Evolutionary conservation across 1,139 yeast species (phyloP), one percentile per base, ranked within the genome.

Genomic region (Ashbya aceris): DNA sequence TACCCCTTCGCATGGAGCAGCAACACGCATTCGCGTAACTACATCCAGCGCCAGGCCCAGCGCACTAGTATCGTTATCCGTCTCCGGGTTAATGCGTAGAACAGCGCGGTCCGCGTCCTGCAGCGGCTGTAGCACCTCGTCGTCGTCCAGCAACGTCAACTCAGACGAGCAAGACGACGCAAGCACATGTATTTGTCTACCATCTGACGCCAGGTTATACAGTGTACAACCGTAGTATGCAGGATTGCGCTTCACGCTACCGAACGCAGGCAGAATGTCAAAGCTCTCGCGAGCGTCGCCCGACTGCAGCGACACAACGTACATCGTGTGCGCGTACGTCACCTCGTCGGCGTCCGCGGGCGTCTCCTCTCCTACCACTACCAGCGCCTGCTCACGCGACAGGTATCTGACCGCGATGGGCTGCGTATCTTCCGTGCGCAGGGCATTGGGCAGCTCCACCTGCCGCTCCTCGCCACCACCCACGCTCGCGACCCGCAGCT

Each of bases 81-180:
- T 64, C 1, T 71, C 79, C 11, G 75, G 79, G 55, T 74, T 75
- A 49, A 84, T 66, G 1, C 95, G 95, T 49, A 84, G 67, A 10
- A 74, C 73, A 0, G 95, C 91, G 41, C 83, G 70, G 49, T 76
- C 76, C 3, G 79, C 67, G 54, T 86, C 96, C 51, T 81, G 83
- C 3, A 72, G 61, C 17, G 79, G 77, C 30, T 63, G 34, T 69
- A 58, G 11, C 60, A 54, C 52, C 12, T 54, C 52, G 2, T 42
- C 36, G 2, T 61, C 62, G 1, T 58, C 52, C 13, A 70, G 46
- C 0, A 79, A 52, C 0, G 77, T 63, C 7, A 82, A 56, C 44
- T 83, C 91, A 2, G 81, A 71, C 0, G 91, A 76, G 29, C 76
- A 69, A 0, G 87, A 75, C 1, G 82, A 74, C 1, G 83, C 74